Conservation (phyloP, 257 asterid species). For the Solanum etuberosum region DNA sequence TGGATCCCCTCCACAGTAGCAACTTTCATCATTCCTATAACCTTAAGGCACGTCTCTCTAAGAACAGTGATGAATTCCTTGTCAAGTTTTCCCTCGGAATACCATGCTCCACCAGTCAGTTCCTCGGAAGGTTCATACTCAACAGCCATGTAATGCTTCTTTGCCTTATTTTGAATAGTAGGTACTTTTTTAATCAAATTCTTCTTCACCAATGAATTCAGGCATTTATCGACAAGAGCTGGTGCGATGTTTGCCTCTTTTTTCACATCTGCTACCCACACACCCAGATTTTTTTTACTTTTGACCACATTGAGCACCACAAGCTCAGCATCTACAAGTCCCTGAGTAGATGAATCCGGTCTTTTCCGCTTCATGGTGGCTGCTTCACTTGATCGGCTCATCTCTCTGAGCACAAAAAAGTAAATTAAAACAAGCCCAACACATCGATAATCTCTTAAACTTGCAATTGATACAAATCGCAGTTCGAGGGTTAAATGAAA, state of each 20-base stretch:
- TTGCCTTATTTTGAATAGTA: slow-evolving; percentile 27
- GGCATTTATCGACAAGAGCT: slow-evolving; percentile 15
- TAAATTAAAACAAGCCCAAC: not conserved
- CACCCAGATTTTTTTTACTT: slow-evolving; percentile 27
- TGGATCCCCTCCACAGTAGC: slow-evolving; percentile 32
- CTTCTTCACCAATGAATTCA: slow-evolving; percentile 20
- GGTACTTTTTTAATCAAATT: slow-evolving; percentile 38
- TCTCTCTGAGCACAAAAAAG: slow-evolving; percentile 1
- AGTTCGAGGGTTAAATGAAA: not conserved
- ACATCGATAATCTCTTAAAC: not conserved
- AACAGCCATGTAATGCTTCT: slow-evolving; percentile 43
- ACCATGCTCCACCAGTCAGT: slow-evolving; percentile 59
- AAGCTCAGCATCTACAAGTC: slow-evolving; percentile 26
- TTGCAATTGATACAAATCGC: not conserved
- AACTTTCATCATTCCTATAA: slow-evolving; percentile 20
- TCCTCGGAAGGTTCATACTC: slow-evolving; percentile 59
- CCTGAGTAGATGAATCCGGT: slow-evolving; percentile 11
- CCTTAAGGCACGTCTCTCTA: slow-evolving; percentile 12
- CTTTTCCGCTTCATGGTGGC: slow-evolving; percentile 38
- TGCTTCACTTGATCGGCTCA: slow-evolving; percentile 8
- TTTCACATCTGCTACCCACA: slow-evolving; percentile 33
- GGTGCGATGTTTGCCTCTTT: slow-evolving; percentile 18
- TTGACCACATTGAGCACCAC: slow-evolving; percentile 34
- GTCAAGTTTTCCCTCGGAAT: slow-evolving; percentile 42
- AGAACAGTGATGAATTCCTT: slow-evolving; percentile 15